Conservation (phyloP, 2,329 filamentous ascomycete genomes). For the Moelleriella libera region DNA sequence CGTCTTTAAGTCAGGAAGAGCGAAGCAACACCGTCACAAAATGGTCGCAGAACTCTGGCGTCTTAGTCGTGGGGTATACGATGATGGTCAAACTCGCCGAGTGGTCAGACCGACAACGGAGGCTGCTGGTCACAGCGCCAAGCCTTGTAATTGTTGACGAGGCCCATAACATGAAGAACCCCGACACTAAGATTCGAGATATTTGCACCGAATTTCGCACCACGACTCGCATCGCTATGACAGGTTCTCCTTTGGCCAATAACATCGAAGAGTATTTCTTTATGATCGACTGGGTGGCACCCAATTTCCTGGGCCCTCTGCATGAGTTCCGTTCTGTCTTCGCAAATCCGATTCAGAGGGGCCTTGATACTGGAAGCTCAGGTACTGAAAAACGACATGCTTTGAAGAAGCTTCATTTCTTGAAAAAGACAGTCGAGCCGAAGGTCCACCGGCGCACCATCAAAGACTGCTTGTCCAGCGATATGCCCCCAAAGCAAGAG, state of each 20-base stretch:
- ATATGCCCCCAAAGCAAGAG: conserved; percentile 62
- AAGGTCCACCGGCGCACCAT: conserved; percentile 70
- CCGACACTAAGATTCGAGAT: conserved; percentile 32
- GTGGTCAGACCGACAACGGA: conserved; percentile 5
- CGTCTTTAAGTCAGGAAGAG: conserved; percentile 16
- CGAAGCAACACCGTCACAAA: conserved; percentile 31
- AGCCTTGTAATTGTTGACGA: conserved; percentile 75
- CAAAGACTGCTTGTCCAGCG: conserved; percentile 36
- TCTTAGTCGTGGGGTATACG: conserved; percentile 64
- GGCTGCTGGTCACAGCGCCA: conserved; percentile 19
- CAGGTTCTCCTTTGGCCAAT: conserved; percentile 76
- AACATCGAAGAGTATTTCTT: conserved; percentile 70
- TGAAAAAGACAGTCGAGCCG: conserved; percentile 59
- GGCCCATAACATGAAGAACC: conserved; percentile 67
- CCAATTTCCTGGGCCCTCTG: conserved; percentile 57
- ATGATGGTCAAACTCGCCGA: conserved; percentile 39
- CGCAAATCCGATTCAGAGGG: conserved; percentile 56
- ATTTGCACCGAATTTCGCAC: conserved; percentile 49
- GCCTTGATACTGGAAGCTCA: conserved; percentile 53
- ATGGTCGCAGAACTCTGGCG: conserved; percentile 54
- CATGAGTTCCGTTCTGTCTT: conserved; percentile 59
- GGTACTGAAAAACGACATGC: conserved; percentile 39
- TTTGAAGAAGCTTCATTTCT: conserved; percentile 51
- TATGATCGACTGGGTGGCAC: conserved; percentile 82
- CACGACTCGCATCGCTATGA: conserved; percentile 64